Percentiles rank a stretch among this genome's conserved stretches.
phyloP scores from a whole-genome alignment of 345 rosid species.

The Gossypium longicalyx region DNA sequence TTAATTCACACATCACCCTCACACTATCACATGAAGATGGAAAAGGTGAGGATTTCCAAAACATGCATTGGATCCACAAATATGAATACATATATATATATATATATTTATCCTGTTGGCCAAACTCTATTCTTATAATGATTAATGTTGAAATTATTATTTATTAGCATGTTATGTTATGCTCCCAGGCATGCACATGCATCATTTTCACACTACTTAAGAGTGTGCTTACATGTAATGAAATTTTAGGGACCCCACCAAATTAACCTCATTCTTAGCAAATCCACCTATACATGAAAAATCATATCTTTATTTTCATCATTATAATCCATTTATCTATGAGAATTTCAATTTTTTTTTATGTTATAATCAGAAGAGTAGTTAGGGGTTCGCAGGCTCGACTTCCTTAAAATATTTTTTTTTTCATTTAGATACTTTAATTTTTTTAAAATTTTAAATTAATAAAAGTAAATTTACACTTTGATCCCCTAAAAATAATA shows the following conservation, averaged over 20 bases:
- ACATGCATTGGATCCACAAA: constrained; percentile 8
- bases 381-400: too few relatives aligned
- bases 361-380: too few relatives aligned
- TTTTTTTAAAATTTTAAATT: too few relatives aligned
- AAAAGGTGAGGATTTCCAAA: background rate
- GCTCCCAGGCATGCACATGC: constrained; percentile 17
- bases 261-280: background rate
- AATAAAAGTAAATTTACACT: too few relatives aligned
- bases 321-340: background rate
- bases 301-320: background rate
- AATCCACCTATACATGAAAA: background rate
- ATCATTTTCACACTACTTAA: constrained; percentile 17
- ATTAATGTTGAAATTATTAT: constrained; percentile 8
- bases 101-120: background rate
- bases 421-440: too few relatives aligned
- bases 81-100: background rate
- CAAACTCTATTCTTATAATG: background rate
- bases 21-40: background rate
- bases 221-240: background rate
- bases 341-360: too few relatives aligned
- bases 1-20: background rate
- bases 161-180: constrained; percentile 6
- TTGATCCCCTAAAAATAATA: too few relatives aligned
- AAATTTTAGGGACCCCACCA: constrained; percentile 3
- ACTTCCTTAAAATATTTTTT: too few relatives aligned